Conservation (phyloP, 2,329 filamentous ascomycete genomes). For the Talaromyces sp. region DNA sequence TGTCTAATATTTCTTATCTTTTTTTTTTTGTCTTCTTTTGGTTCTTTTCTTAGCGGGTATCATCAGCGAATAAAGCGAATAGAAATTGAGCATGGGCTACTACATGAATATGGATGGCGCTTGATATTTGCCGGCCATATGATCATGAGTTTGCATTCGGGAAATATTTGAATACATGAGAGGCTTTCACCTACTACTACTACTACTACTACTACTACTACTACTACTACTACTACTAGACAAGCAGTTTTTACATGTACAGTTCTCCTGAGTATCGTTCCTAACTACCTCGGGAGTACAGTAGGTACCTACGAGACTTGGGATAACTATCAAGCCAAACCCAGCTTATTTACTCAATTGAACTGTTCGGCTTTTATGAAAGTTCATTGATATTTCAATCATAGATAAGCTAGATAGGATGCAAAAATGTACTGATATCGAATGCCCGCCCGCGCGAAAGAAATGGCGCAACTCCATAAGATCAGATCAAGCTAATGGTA, state of each 20-base stretch:
- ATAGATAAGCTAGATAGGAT: conserved; percentile 2
- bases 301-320: too few species aligned
- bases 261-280: too few species aligned
- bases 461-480: conserved; percentile 16
- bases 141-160: too few species aligned
- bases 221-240: too few species aligned
- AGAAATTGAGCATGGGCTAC: not conserved
- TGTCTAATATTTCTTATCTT: conserved; percentile 35
- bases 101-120: not conserved
- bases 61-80: not conserved
- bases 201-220: too few species aligned
- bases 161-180: too few species aligned
- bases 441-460: conserved; percentile 14
- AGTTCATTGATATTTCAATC: conserved; percentile 1
- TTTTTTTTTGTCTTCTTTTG: not conserved
- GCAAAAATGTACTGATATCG: conserved; percentile 16
- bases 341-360: not conserved
- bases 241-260: too few species aligned
- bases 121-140: too few species aligned
- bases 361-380: too few species aligned
- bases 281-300: too few species aligned
- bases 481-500: conserved; percentile 13
- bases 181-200: too few species aligned
- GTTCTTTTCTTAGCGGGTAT: not conserved
- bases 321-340: too few species aligned